Percentiles rank a stretch among this genome's conserved stretches.
Evolutionary conservation across 2,329 filamentous ascomycete genomes (phyloP).

Genomic region (Arthroderma sp.): DNA sequence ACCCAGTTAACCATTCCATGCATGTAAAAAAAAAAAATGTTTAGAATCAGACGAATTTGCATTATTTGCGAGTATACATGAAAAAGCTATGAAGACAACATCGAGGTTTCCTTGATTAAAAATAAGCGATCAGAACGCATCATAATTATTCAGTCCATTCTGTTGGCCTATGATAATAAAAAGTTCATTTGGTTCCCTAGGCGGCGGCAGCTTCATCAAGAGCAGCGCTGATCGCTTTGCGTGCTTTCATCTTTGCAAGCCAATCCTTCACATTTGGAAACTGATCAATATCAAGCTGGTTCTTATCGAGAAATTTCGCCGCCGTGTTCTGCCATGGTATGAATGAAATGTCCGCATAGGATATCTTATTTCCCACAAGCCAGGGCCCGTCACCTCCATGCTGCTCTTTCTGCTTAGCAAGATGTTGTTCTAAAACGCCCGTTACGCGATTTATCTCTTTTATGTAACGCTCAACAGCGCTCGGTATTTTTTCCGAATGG

Average conservation of each 20-base stretch:
- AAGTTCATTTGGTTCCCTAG: no score
- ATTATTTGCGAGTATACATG: no score
- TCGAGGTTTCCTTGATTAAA: no score
- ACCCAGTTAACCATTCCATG: no score
- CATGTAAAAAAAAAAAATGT: no score
- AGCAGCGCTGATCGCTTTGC: background rate
- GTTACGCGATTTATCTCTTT: conserved; percentile 29
- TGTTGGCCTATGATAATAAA: no score
- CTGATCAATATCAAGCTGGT: conserved; percentile 7
- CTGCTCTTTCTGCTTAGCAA: conserved; percentile 12
- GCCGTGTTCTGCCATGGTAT: conserved; percentile 15
- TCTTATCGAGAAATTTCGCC: conserved; percentile 2
- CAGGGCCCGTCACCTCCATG: conserved; percentile 2
- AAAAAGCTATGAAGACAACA: no score
- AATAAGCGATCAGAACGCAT: no score
- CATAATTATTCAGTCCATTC: no score
- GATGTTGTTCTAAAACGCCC: conserved; percentile 27
- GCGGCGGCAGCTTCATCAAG: no score
- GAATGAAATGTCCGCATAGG: conserved; percentile 28
- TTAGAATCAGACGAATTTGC: no score
- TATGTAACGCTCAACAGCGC: conserved; percentile 28
- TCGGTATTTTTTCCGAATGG: conserved; percentile 26
- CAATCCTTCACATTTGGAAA: conserved; percentile 11
- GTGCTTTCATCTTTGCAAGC: conserved; percentile 5
- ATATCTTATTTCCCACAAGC: conserved; percentile 28